These are phyloP conservation scores for Pseudogymnoascus sp. DNA, from an alignment of 2,329 filamentous ascomycete genomes.

Conservation along the genomic window DNA sequence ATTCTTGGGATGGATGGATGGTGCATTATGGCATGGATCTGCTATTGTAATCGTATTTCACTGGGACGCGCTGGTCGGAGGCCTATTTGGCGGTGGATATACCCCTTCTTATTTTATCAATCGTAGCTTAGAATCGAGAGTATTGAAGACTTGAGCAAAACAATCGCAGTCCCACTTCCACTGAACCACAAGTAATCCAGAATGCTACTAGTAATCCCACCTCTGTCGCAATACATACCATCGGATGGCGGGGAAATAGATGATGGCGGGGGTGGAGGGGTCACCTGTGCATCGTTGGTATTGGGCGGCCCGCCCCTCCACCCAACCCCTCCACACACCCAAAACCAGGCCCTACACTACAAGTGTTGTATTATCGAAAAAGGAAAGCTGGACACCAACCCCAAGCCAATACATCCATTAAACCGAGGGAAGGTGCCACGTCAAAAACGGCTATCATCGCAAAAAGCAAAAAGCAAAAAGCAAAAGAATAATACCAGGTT, in stretches of 20 bases:
- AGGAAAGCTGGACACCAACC: neutral
- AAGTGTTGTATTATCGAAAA: neutral
- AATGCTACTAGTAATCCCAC: neutral
- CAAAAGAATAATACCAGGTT: neutral
- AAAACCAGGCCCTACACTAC: neutral
- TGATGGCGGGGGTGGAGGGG: slow-evolving; percentile 3
- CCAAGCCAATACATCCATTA: neutral
- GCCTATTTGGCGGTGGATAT: slow-evolving; percentile 10
- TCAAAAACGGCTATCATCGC: neutral
- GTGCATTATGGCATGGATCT: slow-evolving; percentile 9
- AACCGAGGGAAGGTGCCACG: slow-evolving; percentile 7
- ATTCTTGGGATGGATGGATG: slow-evolving; percentile 10
- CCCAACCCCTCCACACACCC: neutral
- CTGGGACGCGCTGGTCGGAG: slow-evolving; percentile 10
- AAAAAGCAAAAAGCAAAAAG: neutral
- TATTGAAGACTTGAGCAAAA: slow-evolving; percentile 8
- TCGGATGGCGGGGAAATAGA: neutral
- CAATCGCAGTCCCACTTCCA: neutral
- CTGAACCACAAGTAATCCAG: neutral
- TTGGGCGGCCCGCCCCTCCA: neutral
- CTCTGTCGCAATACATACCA: neutral
- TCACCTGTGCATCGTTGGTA: slow-evolving; percentile 1
- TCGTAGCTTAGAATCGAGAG: slow-evolving; percentile 3
- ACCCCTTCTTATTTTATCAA: slow-evolving; percentile 10
- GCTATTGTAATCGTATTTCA: slow-evolving; percentile 10